phyloP scores from a whole-genome alignment of 148 eudicot species.

The Vaccinium myrtillus region DNA sequence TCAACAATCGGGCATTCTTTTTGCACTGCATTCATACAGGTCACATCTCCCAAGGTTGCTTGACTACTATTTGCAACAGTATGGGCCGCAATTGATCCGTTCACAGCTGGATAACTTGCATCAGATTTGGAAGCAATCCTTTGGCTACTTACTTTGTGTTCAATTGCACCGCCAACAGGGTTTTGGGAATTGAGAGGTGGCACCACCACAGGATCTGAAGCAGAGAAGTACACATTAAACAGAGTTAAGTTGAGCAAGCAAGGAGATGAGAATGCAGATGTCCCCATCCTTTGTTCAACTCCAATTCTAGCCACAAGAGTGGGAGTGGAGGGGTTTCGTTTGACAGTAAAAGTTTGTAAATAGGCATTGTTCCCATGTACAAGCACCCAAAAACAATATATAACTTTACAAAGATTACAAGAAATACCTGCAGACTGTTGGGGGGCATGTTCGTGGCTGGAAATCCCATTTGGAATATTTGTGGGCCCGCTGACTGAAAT shows the following conservation, averaged over 20 bases:
- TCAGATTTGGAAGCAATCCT: conserved; percentile 21
- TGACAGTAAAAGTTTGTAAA: not conserved
- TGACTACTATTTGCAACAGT: not conserved
- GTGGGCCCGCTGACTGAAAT: conserved; percentile 27
- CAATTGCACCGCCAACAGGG: conserved; percentile 30
- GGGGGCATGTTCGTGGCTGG: conserved; percentile 22
- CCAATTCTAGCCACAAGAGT: conserved; percentile 16
- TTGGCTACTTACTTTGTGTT: conserved; percentile 31
- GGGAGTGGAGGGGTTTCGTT: conserved; percentile 6
- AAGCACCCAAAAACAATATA: not conserved
- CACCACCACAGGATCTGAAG: conserved; percentile 34
- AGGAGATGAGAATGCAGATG: conserved; percentile 12
- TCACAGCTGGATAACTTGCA: conserved; percentile 19
- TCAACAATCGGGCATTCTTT: conserved; percentile 20
- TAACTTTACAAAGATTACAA: conserved; percentile 14
- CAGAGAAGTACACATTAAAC: conserved; percentile 25
- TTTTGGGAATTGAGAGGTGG: conserved; percentile 23
- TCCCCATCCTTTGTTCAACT: not conserved
- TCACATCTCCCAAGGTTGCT: conserved; percentile 9
- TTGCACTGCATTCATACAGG: conserved; percentile 3
- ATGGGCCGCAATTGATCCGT: conserved; percentile 19
- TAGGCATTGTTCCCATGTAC: not conserved
- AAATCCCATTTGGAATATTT: conserved; percentile 28
- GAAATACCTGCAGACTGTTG: conserved; percentile 27
- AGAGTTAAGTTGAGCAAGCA: not conserved